phyloP scores from a whole-genome alignment of 306 rosid genomes.

The Abrus precatorius region DNA sequence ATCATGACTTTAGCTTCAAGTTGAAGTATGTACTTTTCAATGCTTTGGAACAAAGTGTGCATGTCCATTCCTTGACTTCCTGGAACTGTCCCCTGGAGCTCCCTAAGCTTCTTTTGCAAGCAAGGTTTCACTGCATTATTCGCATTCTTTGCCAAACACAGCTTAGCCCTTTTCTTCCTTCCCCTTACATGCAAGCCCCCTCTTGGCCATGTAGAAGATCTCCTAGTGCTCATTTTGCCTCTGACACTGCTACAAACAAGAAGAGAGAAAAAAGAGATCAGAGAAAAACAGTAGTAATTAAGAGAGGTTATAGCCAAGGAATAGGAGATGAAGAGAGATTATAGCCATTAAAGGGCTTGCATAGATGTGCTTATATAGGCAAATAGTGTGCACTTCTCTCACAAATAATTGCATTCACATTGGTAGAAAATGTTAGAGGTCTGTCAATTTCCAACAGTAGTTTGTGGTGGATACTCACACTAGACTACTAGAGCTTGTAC shows the following conservation, averaged over 20 bases:
- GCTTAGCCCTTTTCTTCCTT: constrained; percentile 63
- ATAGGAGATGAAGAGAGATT: constrained; percentile 11
- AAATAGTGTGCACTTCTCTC: constrained; percentile 42
- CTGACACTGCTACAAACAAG: not conserved
- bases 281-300: not conserved
- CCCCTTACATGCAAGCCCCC: constrained; percentile 55
- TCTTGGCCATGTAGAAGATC: constrained; percentile 48
- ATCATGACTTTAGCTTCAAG: constrained; percentile 68
- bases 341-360: constrained; percentile 10
- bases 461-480: constrained; percentile 43
- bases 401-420: constrained; percentile 48
- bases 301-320: not conserved
- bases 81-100: constrained; percentile 68
- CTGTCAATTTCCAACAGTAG: constrained; percentile 45
- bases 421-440: constrained; percentile 37
- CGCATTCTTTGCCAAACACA: constrained; percentile 45
- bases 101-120: constrained; percentile 57
- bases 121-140: constrained; percentile 37
- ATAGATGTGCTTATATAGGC: constrained; percentile 50
- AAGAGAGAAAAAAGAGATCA: not conserved
- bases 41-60: constrained; percentile 56
- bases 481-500: constrained; percentile 9
- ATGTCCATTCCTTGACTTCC: constrained; percentile 56
- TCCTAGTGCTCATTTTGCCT: constrained; percentile 57
- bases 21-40: constrained; percentile 61